Base-by-base conservation (phyloP, 2,329 filamentous ascomycete species). In the Hypoxylon sp. region DNA sequence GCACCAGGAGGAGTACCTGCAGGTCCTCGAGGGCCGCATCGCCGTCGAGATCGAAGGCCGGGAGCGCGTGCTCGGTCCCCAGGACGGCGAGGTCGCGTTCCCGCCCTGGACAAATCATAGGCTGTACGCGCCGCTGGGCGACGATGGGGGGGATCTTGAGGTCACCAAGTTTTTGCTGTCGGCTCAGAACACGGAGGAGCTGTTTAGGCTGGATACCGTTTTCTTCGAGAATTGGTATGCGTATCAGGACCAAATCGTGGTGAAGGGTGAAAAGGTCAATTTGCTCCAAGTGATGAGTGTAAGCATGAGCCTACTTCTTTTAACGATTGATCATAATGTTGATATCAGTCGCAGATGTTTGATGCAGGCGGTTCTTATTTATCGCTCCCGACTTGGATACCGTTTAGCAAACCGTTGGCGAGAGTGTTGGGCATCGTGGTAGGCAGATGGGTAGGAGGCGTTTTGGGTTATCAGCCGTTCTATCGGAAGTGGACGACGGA, bases 331-430 rank as follows among this genome's bases (percentile, higher is more conserved):
- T 15, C 15, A 20, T 15, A 5, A 30, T 15, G 17, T 44, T 48
- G n/a, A 58, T 22, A n/a, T 32, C 22, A 41, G 7, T 22, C 15
- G 11, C 26, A 79, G 77, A 79, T 78, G 68, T 78, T 77, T 44
- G 77, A 80, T 65, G 78, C 76, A 6, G 78, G 78, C 2, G 77
- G 74, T 22, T 75, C 75, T 7, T 80, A 79, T 62, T 65, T 76
- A 2, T 72, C 76, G 0, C 53, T 76, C 1, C 78, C 77, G n/a
- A 56, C 56, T n/a, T 79, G 77, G 77, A 67, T 79, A 41, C 77
- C 78, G 0, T 78, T 78, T 51, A 65, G 73, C 15, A 67, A 67
- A 30, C 71, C 61, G 6, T 48, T 77, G 6, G 71, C 74, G 2
- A 66, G 68, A 28, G 67, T 48, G 11, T 39, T 73, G 15, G 72